phyloP scores from a whole-genome alignment of 768 basidiomycete species.

The Leucogyrophana mollusca region DNA sequence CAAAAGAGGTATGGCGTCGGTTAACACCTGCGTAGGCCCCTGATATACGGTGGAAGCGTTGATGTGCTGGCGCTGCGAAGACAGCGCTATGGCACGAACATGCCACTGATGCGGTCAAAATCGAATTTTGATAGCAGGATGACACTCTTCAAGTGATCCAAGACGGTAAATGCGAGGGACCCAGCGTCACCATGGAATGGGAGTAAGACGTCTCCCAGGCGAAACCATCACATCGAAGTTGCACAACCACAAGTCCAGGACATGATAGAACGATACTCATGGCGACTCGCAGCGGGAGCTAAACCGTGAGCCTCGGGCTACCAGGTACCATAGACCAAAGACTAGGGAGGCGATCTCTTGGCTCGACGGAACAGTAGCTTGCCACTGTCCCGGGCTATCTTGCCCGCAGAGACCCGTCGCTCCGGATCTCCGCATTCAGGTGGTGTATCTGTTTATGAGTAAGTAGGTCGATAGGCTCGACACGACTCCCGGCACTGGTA shows the following conservation, averaged over 20 bases:
- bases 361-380: slow-evolving; percentile 15
- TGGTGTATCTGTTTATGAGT: no score
- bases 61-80: slow-evolving; percentile 24
- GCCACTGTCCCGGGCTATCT: slow-evolving; percentile 13
- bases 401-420: slow-evolving; percentile 16
- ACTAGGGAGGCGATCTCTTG: slow-evolving; percentile 17
- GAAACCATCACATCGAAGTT: slow-evolving; percentile 21
- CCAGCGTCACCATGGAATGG: slow-evolving; percentile 18
- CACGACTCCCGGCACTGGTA: no score
- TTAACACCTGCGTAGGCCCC: slow-evolving; percentile 15
- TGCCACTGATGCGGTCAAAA: slow-evolving; percentile 29
- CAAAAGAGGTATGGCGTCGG: slow-evolving; percentile 16
- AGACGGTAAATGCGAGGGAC: slow-evolving; percentile 18
- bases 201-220: slow-evolving; percentile 21
- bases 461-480: no score
- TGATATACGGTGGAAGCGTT: slow-evolving; percentile 21
- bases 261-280: slow-evolving; percentile 4
- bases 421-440: no score
- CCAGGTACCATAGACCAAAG: slow-evolving; percentile 27
- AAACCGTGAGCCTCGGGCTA: slow-evolving; percentile 19
- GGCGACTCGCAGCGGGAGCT: slow-evolving; percentile 3
- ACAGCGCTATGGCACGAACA: slow-evolving; percentile 23
- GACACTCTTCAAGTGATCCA: slow-evolving; percentile 23
- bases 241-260: slow-evolving; percentile 27
- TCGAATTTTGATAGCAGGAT: slow-evolving; percentile 17